Percentiles rank a stretch among this genome's conserved stretches.
phyloP scores from a whole-genome alignment of 2,329 filamentous ascomycete species.

The Aschersonia sp. region DNA sequence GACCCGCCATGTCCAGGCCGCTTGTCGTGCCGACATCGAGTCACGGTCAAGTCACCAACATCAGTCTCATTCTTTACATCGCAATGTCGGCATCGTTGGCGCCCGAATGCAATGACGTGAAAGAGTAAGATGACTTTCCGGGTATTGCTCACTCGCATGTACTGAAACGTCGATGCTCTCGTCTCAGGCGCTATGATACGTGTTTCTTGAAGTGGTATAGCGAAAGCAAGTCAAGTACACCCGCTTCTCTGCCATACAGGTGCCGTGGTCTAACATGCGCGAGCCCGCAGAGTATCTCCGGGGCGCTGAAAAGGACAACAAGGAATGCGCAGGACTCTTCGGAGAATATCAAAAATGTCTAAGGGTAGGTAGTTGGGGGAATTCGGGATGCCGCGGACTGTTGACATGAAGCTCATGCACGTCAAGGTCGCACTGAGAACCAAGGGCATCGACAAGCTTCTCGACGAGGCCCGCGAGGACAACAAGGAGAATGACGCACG shows the following conservation, averaged over 20 bases:
- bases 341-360: constrained; percentile 80
- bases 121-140: constrained; percentile 52
- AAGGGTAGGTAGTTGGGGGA: constrained; percentile 33
- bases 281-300: constrained; percentile 63
- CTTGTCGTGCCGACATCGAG: too few relatives aligned
- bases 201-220: constrained; percentile 99
- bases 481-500: constrained; percentile 71
- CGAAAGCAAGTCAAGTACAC: constrained; percentile 54
- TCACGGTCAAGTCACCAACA: too few relatives aligned
- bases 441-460: constrained; percentile 80
- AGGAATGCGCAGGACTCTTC: constrained; percentile 76
- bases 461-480: constrained; percentile 81
- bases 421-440: constrained; percentile 68
- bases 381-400: too few relatives aligned
- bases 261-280: background rate
- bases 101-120: constrained; percentile 86
- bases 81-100: constrained; percentile 80
- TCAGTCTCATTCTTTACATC: too few relatives aligned
- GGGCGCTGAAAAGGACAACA: constrained; percentile 65
- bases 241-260: background rate
- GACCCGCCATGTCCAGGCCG: too few relatives aligned
- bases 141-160: background rate
- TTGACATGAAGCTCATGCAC: background rate
- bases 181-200: constrained; percentile 71
- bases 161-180: background rate